Conservation (phyloP, 2,329 filamentous ascomycete genomes). For the Fusarium incarnatum region DNA sequence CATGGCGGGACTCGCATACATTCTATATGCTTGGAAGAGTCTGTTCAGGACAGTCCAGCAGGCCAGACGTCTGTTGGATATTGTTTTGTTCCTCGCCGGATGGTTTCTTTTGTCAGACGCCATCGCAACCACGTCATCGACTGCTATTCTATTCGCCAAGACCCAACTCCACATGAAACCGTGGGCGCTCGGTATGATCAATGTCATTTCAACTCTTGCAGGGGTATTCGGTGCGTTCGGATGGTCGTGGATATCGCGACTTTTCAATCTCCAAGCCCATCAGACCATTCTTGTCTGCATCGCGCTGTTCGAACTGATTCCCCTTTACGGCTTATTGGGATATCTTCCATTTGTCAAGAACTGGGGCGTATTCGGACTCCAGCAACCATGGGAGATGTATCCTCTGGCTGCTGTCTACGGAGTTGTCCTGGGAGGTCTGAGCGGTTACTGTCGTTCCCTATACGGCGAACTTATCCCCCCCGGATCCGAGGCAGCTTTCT, state of each 20-base stretch:
- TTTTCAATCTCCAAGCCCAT: conserved; percentile 77
- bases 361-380: conserved; percentile 84
- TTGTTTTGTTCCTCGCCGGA: conserved; percentile 81
- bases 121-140: conserved; percentile 93
- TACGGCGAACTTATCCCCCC: conserved; percentile 95
- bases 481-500: conserved; percentile 95
- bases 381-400: conserved; percentile 97
- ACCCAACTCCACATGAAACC: conserved; percentile 91
- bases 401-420: conserved; percentile 91
- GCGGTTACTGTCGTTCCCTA: conserved; percentile 89
- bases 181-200: conserved; percentile 89
- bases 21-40: conserved; percentile 86
- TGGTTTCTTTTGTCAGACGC: conserved; percentile 97
- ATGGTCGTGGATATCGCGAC: conserved; percentile 83
- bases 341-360: conserved; percentile 83
- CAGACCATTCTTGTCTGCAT: conserved; percentile 96
- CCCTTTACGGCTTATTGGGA: conserved; percentile 88
- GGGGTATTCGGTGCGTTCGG: conserved; percentile 90
- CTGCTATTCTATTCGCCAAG: conserved; percentile 95
- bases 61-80: conserved; percentile 77
- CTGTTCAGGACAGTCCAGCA: conserved; percentile 83
- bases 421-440: conserved; percentile 91
- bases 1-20: conserved; percentile 73
- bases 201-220: conserved; percentile 86
- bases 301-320: conserved; percentile 89